Conservation (phyloP, 176 grass and related monocot species). For the Typha latifolia region DNA sequence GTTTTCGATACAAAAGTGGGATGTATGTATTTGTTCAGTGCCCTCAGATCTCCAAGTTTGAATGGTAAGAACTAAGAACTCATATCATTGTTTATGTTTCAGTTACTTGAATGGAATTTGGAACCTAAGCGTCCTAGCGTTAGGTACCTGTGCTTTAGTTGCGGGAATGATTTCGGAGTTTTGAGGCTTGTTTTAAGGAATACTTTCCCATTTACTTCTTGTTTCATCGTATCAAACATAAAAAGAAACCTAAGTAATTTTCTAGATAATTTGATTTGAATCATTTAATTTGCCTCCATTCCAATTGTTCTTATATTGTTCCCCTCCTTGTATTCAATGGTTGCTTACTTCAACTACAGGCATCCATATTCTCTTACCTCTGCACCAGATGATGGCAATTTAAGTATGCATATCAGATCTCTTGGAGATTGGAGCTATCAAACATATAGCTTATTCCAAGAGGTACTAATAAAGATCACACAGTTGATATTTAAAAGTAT, state of each 20-base stretch:
- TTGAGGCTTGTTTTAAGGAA: too few species aligned
- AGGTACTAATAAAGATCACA: constrained; percentile 17
- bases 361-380: constrained; percentile 73
- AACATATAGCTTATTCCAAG: constrained; percentile 47
- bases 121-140: too few species aligned
- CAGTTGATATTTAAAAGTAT: background rate
- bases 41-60: constrained; percentile 52
- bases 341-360: constrained; percentile 21
- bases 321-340: background rate
- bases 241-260: too few species aligned
- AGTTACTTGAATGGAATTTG: too few species aligned
- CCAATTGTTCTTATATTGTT: background rate
- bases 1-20: constrained; percentile 45
- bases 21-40: constrained; percentile 67
- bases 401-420: constrained; percentile 61
- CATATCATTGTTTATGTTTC: background rate
- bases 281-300: background rate
- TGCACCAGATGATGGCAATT: constrained; percentile 53
- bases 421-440: constrained; percentile 71
- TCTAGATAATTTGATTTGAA: too few species aligned
- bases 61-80: constrained; percentile 32
- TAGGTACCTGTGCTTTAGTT: too few species aligned
- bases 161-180: too few species aligned
- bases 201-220: too few species aligned
- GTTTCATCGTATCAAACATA: too few species aligned